Evolutionary conservation across 192 early-diverging fungal species (phyloP), one percentile per base, ranked within the genome.

Genomic region (Endogone sp.): DNA sequence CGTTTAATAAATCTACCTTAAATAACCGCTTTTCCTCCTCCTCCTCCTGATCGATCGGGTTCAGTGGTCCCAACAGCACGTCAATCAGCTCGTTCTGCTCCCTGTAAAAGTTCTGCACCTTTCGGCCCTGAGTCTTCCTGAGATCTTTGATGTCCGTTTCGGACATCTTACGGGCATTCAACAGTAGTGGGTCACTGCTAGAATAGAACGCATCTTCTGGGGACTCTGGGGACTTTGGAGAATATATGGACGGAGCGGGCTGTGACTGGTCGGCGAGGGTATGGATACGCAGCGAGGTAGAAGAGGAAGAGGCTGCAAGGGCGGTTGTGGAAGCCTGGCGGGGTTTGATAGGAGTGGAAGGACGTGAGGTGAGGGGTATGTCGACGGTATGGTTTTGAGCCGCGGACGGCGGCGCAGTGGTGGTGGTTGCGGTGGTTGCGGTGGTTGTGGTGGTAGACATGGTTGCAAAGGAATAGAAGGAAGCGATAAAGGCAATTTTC

Each of bases 11-110:
- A 58, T 30, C 67, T 74, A 81, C 72, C 72, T 81, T 79, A 62
- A 72, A 64, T 60, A 80, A 66, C 20, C 60, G 65, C 23, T 67
- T 66, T 56, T 80, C 73, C 13, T 71, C 60, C 30, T 84, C 77
- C 63, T 84, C 70, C n/a, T 31, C 37, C 9, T 60, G 67, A 64
- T 66, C 70, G 69, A 72, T 59, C 55, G 76, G 61, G 23, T 73
- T 73, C 25, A 77, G 67, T 24, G 90, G 85, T 8, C 81, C 76
- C 31, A 95, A 74, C 54, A 93, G 85, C 60, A 84, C 81, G 60
- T 91, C 81, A 72, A 95, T 95, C 54, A 90, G 81, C 57, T 91
- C 86, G 70, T 96, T 95, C 70, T 96, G 95, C 31, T 82, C 72
- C 61, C 88, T 70, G 75, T 96, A 96, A 68, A 94, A 96, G 25